A percentile compares a stretch with the other conserved stretches of the same genome.
These are phyloP conservation scores for Colletotrichum somersetense DNA, from an alignment of 2,329 filamentous ascomycete genomes.

Conservation along the genomic window DNA sequence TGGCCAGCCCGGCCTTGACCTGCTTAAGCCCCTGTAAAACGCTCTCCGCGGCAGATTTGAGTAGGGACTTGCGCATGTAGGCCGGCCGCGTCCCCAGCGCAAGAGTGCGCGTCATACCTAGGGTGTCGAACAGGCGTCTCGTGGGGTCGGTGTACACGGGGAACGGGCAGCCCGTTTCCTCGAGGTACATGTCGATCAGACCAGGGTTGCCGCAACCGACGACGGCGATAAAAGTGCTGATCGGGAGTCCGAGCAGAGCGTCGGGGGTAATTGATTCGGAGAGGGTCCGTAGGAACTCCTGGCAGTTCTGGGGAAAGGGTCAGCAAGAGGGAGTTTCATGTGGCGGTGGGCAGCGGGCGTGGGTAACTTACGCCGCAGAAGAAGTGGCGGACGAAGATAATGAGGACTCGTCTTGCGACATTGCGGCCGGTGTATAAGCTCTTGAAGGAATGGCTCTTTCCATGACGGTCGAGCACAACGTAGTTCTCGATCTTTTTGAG, in stretches of 20 bases:
- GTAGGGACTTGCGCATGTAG: slow-evolving; percentile 71
- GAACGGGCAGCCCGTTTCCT: slow-evolving; percentile 74
- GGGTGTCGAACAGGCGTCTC: slow-evolving; percentile 71
- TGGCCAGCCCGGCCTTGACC: slow-evolving; percentile 67
- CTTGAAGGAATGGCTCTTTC: slow-evolving; percentile 71
- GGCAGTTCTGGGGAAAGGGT: slow-evolving; percentile 71
- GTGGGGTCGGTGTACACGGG: slow-evolving; percentile 84
- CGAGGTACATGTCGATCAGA: slow-evolving; percentile 75
- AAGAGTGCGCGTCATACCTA: slow-evolving; percentile 77
- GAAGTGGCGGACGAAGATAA: slow-evolving; percentile 84
- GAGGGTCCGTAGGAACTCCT: slow-evolving; percentile 77
- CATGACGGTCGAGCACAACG: slow-evolving; percentile 71
- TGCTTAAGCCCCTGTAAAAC: slow-evolving; percentile 72
- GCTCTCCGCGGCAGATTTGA: slow-evolving; percentile 63
- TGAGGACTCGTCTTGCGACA: slow-evolving; percentile 68
- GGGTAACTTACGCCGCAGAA: slow-evolving; percentile 77
- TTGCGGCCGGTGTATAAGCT: slow-evolving; percentile 70
- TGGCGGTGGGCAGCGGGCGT: neutral
- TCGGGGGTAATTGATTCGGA: slow-evolving; percentile 68
- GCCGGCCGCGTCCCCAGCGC: slow-evolving; percentile 70
- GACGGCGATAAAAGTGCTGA: slow-evolving; percentile 74
- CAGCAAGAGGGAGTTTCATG: slow-evolving; percentile 10
- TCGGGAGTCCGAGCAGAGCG: slow-evolving; percentile 62
- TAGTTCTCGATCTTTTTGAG: slow-evolving; percentile 67
- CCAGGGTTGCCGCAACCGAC: slow-evolving; percentile 79